A percentile compares a stretch with the other conserved stretches of the same genome.
phyloP scores from a whole-genome alignment of 169 alveolate species.

The Hepatocystis sp. region DNA sequence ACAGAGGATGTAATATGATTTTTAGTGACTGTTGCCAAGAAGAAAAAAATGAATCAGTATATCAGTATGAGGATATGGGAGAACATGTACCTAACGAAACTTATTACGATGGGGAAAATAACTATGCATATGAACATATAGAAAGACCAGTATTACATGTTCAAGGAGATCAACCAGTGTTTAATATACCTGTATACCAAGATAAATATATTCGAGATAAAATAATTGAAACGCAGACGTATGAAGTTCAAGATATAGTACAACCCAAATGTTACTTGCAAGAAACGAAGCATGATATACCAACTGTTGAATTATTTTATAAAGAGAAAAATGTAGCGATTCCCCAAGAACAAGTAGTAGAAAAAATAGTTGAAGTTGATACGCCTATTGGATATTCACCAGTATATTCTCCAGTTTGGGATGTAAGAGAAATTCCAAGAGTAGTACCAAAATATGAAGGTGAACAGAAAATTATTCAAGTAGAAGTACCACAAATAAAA shows the following conservation, averaged over 20 bases:
- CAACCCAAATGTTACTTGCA: conserved; percentile 87
- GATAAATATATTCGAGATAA: conserved; percentile 88
- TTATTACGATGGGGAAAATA: neutral
- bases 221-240: conserved; percentile 86
- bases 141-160: conserved; percentile 83
- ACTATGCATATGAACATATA: conserved; percentile 79
- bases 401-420: conserved; percentile 89
- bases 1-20: conserved; percentile 20
- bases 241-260: conserved; percentile 85
- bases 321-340: conserved; percentile 85
- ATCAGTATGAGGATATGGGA: neutral
- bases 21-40: conserved; percentile 56
- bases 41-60: neutral
- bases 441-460: conserved; percentile 90
- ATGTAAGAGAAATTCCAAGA: conserved; percentile 88
- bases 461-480: conserved; percentile 87
- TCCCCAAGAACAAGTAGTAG: conserved; percentile 80
- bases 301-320: conserved; percentile 84
- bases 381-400: conserved; percentile 89
- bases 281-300: conserved; percentile 89
- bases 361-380: conserved; percentile 86
- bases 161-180: conserved; percentile 90
- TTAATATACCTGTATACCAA: conserved; percentile 89
- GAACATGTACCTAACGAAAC: conserved; percentile 52
- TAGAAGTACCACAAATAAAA: conserved; percentile 89